Evolutionary conservation across 768 basidiomycete genomes (phyloP), one percentile per base, ranked within the genome.

Genomic region (Strobilomyces echinocephalus): DNA sequence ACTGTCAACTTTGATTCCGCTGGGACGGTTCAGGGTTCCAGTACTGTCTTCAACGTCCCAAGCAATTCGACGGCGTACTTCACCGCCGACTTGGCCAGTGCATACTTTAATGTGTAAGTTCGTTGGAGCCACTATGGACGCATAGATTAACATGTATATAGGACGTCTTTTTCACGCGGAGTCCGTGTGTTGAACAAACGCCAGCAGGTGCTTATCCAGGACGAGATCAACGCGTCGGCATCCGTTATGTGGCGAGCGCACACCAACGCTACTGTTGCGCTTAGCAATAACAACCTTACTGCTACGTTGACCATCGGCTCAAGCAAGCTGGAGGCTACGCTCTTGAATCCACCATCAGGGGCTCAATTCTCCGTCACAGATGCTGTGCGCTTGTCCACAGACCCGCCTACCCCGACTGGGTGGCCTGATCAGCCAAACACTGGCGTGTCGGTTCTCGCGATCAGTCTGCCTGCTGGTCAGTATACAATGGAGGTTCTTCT

Each of bases 221-320:
- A 97, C 72, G 97, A 99, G 65, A 85, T 97, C 64, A 77, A 71
- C 16, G 73, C 84, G 3, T 69, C 77, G 33, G 74, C 69, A 7
- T 60, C 76, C 20, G 68, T 97, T 43, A 80, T 85, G 74, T 97
- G 95, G 95, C 84, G 92, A 44, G 89, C 91, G 79, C 94, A 98
- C 71, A 97, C 95, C 52, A 98, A 98, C 71, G 95, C 95, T 11
- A 91, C 92, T 4, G 60, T 83, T 21, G 68, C 76, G n/a, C 69
- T 91, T 35, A 62, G 67, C 52, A 63, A 72, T 49, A 71, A 68
- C 49, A 84, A 85, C 31, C 80, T 79, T 5, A 80, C 84, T 1
- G 95, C 93, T 1, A 91, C 85, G 4, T 74, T 99, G 56, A 73
- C 71, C 8, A 80, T 95, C 47, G 88, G 79, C 41, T 84, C 80